These are phyloP conservation scores for Globisporangium nunn DNA, from an alignment of 352 stramenopile species.

Conservation along the genomic window DNA sequence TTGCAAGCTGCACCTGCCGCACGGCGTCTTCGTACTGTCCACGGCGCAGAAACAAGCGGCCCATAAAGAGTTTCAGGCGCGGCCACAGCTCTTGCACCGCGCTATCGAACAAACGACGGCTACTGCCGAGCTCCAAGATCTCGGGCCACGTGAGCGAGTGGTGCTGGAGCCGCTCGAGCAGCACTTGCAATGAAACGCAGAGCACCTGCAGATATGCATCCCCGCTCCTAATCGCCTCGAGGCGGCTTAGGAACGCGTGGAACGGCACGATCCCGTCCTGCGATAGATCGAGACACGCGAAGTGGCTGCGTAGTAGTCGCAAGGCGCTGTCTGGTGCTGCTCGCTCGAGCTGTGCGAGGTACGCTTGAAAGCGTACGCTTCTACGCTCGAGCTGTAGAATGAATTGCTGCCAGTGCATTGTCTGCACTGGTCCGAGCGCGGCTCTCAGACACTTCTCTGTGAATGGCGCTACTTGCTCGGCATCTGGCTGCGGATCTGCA, in stretches of 20 bases:
- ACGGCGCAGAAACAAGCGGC: constrained; percentile 39
- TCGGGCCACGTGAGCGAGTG: constrained; percentile 26
- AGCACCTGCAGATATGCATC: constrained; percentile 22
- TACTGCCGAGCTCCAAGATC: constrained; percentile 18
- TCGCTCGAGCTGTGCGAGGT: constrained; percentile 23
- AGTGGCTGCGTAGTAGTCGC: constrained; percentile 20
- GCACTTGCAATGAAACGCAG: constrained; percentile 17
- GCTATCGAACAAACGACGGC: constrained; percentile 10
- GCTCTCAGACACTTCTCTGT: not conserved
- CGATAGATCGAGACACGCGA: constrained; percentile 32
- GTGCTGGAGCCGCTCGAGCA: constrained; percentile 8
- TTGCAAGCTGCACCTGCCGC: constrained; percentile 33
- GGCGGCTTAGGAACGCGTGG: constrained; percentile 23
- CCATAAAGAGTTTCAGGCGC: constrained; percentile 42
- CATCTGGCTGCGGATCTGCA: not conserved
- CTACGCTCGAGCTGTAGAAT: constrained; percentile 32
- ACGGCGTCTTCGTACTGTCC: constrained; percentile 55
- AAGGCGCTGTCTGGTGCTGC: constrained; percentile 17
- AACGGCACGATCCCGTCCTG: constrained; percentile 38
- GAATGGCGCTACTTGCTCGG: not conserved
- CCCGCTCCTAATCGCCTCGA: constrained; percentile 15
- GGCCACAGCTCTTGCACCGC: constrained; percentile 25
- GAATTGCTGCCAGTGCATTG: constrained; percentile 60
- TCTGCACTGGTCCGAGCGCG: constrained; percentile 20
- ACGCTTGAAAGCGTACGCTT: constrained; percentile 27